Percentiles rank a stretch among this genome's conserved stretches.
Conservation (phyloP, 345 rosid genomes). For the Odontarrhena argentea region DNA sequence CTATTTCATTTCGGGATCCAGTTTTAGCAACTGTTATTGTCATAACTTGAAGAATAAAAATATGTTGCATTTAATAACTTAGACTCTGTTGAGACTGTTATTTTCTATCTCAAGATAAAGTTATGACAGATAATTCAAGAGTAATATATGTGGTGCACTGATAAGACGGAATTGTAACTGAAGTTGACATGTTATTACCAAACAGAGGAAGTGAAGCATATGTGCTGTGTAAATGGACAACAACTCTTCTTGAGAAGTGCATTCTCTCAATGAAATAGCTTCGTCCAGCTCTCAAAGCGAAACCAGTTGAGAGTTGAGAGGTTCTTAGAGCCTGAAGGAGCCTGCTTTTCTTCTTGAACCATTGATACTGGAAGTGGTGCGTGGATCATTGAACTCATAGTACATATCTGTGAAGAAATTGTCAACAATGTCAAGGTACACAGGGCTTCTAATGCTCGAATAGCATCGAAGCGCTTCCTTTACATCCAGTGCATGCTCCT, state of each 20-base stretch:
- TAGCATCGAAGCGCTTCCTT: constrained; percentile 87
- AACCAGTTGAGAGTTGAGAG: background rate
- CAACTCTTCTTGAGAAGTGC: background rate
- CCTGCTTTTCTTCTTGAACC: constrained; percentile 53
- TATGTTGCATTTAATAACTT: too few species aligned
- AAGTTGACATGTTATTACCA: background rate
- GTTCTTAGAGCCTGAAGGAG: constrained; percentile 50
- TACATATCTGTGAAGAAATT: constrained; percentile 80
- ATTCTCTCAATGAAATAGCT: background rate
- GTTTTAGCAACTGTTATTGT: background rate
- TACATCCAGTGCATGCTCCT: constrained; percentile 75
- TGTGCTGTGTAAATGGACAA: constrained; percentile 17
- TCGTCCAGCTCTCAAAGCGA: background rate
- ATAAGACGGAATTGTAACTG: constrained; percentile 14
- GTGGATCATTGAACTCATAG: constrained; percentile 66
- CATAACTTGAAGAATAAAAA: background rate
- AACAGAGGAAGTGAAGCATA: background rate
- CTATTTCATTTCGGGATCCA: background rate
- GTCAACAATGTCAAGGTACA: constrained; percentile 80
- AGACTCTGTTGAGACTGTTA: too few species aligned
- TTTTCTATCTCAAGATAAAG: too few species aligned
- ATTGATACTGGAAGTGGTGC: constrained; percentile 44
- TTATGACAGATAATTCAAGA: too few species aligned
- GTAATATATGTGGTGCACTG: background rate
- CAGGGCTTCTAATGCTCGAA: constrained; percentile 78